Conservation (phyloP, 2,329 filamentous ascomycete species). For the Zymoseptoria passerinii region DNA sequence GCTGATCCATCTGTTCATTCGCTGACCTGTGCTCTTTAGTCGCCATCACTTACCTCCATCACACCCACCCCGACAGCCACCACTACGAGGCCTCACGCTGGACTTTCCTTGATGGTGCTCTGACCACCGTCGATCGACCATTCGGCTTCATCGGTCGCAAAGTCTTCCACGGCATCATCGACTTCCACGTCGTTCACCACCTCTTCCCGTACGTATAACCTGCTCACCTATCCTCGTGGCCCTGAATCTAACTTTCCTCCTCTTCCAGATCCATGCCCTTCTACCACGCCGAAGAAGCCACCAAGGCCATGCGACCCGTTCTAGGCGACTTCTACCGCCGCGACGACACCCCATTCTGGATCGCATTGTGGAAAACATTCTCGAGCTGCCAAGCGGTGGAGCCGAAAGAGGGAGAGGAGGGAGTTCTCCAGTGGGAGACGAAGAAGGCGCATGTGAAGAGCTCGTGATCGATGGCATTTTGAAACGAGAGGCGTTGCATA, state of each 20-base stretch:
- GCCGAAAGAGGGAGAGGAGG: conserved; percentile 52
- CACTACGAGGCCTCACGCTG: conserved; percentile 53
- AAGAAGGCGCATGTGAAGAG: neutral
- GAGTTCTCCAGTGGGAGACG: conserved; percentile 4
- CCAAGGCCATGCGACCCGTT: conserved; percentile 44
- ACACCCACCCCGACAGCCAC: conserved; percentile 52
- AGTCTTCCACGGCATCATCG: conserved; percentile 59
- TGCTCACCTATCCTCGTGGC: conserved; percentile 39
- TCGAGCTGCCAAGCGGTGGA: conserved; percentile 91
- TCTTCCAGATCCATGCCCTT: conserved; percentile 42
- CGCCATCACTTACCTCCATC: conserved; percentile 67
- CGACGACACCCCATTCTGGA: conserved; percentile 51
- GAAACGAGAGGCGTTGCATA: neutral
- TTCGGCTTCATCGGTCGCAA: conserved; percentile 58
- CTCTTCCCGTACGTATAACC: conserved; percentile 26
- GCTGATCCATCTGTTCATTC: neutral
- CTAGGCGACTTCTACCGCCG: conserved; percentile 46
- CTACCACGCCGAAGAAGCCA: conserved; percentile 42
- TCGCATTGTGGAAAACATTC: conserved; percentile 67
- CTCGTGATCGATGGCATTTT: neutral
- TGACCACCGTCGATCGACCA: conserved; percentile 56
- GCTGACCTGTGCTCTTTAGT: conserved; percentile 37
- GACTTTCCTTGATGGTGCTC: conserved; percentile 55
- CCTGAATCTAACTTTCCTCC: neutral
- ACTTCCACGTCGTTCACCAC: conserved; percentile 57